Conservation (phyloP, 495 filamentous ascomycete genomes). For the Penicillium robsamsonii region DNA sequence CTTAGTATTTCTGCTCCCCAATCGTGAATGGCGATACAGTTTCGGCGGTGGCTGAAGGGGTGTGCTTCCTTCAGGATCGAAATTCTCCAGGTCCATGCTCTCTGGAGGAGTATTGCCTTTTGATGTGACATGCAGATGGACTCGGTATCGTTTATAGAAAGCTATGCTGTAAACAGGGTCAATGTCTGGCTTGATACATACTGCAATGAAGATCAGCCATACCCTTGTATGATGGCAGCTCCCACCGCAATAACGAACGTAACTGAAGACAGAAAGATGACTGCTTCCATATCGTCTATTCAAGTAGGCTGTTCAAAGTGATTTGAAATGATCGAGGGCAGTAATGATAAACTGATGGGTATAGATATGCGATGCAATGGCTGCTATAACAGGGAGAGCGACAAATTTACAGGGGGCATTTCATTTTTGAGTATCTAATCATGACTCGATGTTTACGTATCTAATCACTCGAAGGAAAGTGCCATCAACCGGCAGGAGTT, state of each 20-base stretch:
- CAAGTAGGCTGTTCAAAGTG: background rate
- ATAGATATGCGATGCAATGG: constrained; percentile 9
- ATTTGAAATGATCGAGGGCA: background rate
- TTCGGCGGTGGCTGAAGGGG: constrained; percentile 4
- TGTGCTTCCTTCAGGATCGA: background rate
- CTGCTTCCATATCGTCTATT: constrained; percentile 14
- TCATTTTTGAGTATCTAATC: background rate
- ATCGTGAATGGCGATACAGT: constrained; percentile 11
- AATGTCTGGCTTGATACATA: background rate
- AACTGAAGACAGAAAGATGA: constrained; percentile 17
- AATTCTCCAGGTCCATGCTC: constrained; percentile 12
- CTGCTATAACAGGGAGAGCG: background rate
- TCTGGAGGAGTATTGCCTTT: constrained; percentile 4
- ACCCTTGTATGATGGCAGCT: constrained; percentile 17
- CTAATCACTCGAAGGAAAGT: background rate
- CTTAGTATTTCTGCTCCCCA: constrained; percentile 5
- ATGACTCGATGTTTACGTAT: background rate
- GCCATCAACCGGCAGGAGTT: background rate
- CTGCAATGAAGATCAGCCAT: background rate
- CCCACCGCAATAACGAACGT: constrained; percentile 18
- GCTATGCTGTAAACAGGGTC: constrained; percentile 6
- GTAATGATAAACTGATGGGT: background rate
- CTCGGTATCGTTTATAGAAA: constrained; percentile 21
- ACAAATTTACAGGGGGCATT: background rate
- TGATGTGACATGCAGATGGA: constrained; percentile 17